A percentile compares a stretch with the other conserved stretches of the same genome.
These are phyloP conservation scores for Saccharomyces hybrid DNA, from an alignment of 1,139 yeast genomes.

Conservation along the genomic window DNA sequence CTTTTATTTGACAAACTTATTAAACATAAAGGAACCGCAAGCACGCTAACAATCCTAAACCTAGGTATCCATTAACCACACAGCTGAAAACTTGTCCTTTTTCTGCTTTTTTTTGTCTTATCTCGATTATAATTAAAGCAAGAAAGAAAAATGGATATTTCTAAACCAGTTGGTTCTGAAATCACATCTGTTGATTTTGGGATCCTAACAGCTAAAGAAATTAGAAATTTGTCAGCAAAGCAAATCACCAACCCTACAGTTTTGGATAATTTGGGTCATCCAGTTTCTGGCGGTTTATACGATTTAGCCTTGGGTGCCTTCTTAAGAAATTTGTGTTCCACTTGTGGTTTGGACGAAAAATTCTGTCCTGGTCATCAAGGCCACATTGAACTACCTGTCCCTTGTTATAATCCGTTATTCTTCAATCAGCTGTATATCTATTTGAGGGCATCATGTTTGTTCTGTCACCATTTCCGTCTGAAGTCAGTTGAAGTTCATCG, in stretches of 20 bases:
- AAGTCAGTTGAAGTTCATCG: slow-evolving; percentile 62
- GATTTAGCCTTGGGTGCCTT: slow-evolving; percentile 94
- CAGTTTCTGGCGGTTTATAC: slow-evolving; percentile 86
- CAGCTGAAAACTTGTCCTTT: neutral
- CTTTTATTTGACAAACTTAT: neutral
- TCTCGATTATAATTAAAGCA: neutral
- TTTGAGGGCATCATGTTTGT: slow-evolving; percentile 78
- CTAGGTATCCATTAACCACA: neutral
- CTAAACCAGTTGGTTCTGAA: slow-evolving; percentile 93
- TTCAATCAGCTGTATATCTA: slow-evolving; percentile 84
- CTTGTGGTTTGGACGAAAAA: slow-evolving; percentile 92
- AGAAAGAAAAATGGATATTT: slow-evolving; percentile 63
- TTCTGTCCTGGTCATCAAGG: slow-evolving; percentile 98
- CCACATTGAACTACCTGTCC: slow-evolving; percentile 91
- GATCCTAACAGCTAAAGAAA: slow-evolving; percentile 72
- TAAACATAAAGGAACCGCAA: neutral
- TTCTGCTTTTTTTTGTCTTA: neutral
- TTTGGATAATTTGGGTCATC: slow-evolving; percentile 92
- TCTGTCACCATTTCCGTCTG: slow-evolving; percentile 79
- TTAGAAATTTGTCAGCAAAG: slow-evolving; percentile 80
- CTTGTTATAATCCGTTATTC: slow-evolving; percentile 90
- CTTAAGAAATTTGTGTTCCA: slow-evolving; percentile 76
- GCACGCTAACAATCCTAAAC: neutral
- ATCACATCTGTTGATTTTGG: slow-evolving; percentile 90
- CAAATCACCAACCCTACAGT: slow-evolving; percentile 93